Evolutionary conservation across 768 basidiomycete species (phyloP), one percentile per base, ranked within the genome.

Genomic region (Agrocybe pediades): DNA sequence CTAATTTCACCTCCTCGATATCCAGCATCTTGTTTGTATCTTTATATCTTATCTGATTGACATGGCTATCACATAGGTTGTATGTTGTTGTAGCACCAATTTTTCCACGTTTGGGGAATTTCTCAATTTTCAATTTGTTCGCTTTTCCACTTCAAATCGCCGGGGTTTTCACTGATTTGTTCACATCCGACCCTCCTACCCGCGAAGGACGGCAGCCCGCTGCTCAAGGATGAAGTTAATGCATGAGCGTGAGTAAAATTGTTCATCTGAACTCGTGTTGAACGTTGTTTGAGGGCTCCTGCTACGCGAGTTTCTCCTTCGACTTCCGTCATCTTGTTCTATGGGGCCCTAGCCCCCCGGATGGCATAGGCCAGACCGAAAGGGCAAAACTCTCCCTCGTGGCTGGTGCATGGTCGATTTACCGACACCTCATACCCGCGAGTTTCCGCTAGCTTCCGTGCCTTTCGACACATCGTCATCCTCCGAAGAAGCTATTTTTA

Each of bases 361-460:
- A n/a, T 36, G 33, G 33, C 33, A 13, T 36, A 36, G n/a, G 33
- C 33, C 13, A 36, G 33, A 3, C 33, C 13, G 33, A 13, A 36
- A 36, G n/a, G n/a, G 33, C 3, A 36, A 36, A 36, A 36, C 33
- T 36, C 33, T 36, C 11, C 33, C 33, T 36, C 33, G 11, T 36
- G 33, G 33, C 11, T 36, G 33, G 33, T 36, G 33, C 33, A n/a
- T 36, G 33, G 33, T 15, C 33, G 13, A 5, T 36, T n/a, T n/a
- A n/a, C n/a, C n/a, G n/a, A n/a, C n/a, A n/a, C n/a, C n/a, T n/a
- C n/a, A n/a, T n/a, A n/a, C 4, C 33, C 33, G 33, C 33, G 33
- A 36, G n/a, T 11, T 53, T 59, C 59, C 61, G 62, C 62, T 57
- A 64, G 61, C 53, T 60, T 59, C 64, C 60, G 61, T 56, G 53